These are phyloP conservation scores for Neurospora terricola DNA, from an alignment of 495 filamentous ascomycete genomes.

Conservation along the genomic window DNA sequence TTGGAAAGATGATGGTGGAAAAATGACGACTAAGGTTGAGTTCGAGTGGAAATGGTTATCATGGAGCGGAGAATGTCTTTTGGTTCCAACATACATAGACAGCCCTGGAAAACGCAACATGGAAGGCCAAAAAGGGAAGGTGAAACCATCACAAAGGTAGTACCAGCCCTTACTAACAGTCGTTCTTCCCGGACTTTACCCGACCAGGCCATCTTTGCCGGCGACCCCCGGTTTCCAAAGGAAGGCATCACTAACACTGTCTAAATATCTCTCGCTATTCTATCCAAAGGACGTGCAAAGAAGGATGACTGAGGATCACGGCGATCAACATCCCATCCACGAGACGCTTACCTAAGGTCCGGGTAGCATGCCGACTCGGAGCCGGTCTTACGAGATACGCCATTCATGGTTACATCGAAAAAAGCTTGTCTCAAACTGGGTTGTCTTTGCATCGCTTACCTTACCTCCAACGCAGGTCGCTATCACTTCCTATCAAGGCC, in stretches of 20 bases:
- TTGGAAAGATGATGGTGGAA: background rate
- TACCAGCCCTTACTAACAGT: background rate
- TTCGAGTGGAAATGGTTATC: background rate
- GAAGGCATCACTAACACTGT: background rate
- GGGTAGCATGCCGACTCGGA: background rate
- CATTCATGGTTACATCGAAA: background rate
- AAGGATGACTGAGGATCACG: background rate
- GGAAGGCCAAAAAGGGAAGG: background rate
- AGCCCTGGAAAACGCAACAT: background rate
- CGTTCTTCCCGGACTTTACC: background rate
- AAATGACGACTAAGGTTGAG: background rate
- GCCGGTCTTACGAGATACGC: background rate
- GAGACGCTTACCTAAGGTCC: background rate
- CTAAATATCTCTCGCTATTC: too few relatives aligned
- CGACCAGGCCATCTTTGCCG: background rate
- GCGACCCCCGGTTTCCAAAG: background rate
- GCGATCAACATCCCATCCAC: background rate
- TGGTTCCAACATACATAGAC: background rate
- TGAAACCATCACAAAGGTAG: background rate
- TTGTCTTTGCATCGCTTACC: background rate
- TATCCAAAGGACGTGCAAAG: too few relatives aligned
- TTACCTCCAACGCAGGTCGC: background rate
- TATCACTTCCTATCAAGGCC: background rate
- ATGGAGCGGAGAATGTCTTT: background rate
- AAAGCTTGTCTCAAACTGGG: background rate